Base-by-base conservation (phyloP, 1,284 basidiomycete genomes). In the Microbotryum silenes-acaulis region DNA sequence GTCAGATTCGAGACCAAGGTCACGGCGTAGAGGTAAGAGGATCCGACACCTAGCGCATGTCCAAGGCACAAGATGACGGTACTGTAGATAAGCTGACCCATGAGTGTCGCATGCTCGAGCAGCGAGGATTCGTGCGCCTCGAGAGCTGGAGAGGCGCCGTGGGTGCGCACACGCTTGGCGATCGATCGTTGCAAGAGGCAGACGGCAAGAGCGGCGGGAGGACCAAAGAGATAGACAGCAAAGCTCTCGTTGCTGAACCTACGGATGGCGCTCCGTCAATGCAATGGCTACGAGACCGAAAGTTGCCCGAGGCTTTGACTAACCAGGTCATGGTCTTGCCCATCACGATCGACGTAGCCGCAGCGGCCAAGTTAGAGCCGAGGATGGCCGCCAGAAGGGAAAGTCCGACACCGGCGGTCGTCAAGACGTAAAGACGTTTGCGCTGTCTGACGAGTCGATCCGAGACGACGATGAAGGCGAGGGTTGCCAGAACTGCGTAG, bases 211-310 rank as follows among this genome's bases (percentile, higher is more conserved):
- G 89, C 71, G 0, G 84, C 84, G 0, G 88, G 81, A 29, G 91
- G 89, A 2, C 81, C 86, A 72, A 91, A 97, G n/a, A 96, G 76
- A 14, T 82, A 71, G 6, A 93, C 70, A 10, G 85, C 83, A 5
- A 85, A 81, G 65, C 83, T 81, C 68, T 91, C 89, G 62, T 81
- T 81, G 14, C 81, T 79, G 76, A 89, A 93, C 91, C 90, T 91
- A 74, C 82, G 83, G 46, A 33, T 10, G 25, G n/a, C 50, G 7
- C 3, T 9, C 20, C 52, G 20, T 21, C 29, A 27, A 31, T 16
- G n/a, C 57, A 44, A 27, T 10, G 31, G 33, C 33, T 45, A 16
- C 45, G 9, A 25, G 33, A 9, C 14, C 5, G 47, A 25, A 25
- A 79, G 87, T 80, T 0, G 81, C 9, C 10, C 20, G 8, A 10